Evolutionary conservation across 2,329 filamentous ascomycete species (phyloP), one percentile per base, ranked within the genome.

Genomic region (Talaromyces sp.): DNA sequence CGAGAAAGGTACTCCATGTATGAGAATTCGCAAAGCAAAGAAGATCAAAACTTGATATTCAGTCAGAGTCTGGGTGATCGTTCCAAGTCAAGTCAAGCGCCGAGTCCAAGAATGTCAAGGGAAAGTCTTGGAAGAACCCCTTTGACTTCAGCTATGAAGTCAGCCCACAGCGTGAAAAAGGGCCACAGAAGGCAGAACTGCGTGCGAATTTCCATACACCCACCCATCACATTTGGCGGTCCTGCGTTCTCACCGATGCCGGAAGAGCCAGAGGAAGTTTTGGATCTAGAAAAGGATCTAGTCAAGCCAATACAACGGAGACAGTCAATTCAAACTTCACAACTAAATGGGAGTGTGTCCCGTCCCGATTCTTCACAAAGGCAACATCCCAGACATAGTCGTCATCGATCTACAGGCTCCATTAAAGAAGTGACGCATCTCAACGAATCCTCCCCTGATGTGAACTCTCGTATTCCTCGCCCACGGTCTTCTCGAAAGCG

Each of bases 181-280:
- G 75, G 76, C 12, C 77, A 80, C 63, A 70, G 71, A 56, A 73
- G 77, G 40, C 76, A 79, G 42, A 79, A 79, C 54, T 79, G 76
- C 60, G 74, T 80, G 2, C 75, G 77, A 21, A 77, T 80, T 58
- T 75, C 77, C 1, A 76, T 74, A 33, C 69, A 74, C 54, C 73
- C 72, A 9, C 72, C 74, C 0, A 71, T 75, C 61, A 71, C 74
- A 18, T 76, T 76, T 50, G 69, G 70, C 4, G 69, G 70, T 1
- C 66, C 74, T 7, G 64, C 65, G 1, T 75, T 77, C 63, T 72
- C 74, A 18, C 71, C 72, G 3, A 75, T 68, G 42, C 68, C 70
- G 11, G 73, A 77, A 64, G 75, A 76, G 60, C 70, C 73, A 5
- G 73, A 76, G 59, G 70, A 76, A 44, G 33, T 65, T 0, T 71